These are phyloP conservation scores for Pisolithus microcarpus DNA, from an alignment of 768 basidiomycete genomes.

Conservation along the genomic window DNA sequence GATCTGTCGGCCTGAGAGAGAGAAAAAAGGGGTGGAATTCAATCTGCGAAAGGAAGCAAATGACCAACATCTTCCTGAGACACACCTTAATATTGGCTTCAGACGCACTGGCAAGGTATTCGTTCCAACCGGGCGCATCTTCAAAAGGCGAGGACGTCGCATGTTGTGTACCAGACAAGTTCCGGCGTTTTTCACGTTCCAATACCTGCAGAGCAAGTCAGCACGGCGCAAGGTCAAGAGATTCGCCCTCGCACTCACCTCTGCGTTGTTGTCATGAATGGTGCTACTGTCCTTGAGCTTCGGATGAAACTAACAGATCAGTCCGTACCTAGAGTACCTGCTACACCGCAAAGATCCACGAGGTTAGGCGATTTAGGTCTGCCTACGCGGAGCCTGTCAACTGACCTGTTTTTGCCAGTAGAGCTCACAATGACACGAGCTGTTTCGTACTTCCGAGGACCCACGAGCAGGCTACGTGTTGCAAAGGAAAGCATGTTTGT, in stretches of 20 bases:
- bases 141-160: slow-evolving; percentile 42
- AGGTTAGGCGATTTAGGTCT: too few relatives aligned
- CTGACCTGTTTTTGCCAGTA: not conserved
- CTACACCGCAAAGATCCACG: slow-evolving; percentile 5
- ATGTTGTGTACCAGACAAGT: slow-evolving; percentile 37
- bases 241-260: slow-evolving; percentile 26
- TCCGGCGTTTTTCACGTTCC: slow-evolving; percentile 48
- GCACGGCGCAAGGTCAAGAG: not conserved
- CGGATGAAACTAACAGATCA: not conserved
- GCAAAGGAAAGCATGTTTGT: not conserved
- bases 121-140: slow-evolving; percentile 69
- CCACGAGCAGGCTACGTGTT: not conserved
- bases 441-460: not conserved
- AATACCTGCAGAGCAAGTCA: slow-evolving; percentile 30
- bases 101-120: slow-evolving; percentile 52
- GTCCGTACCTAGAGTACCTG: slow-evolving; percentile 20
- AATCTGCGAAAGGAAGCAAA: not conserved
- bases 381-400: too few relatives aligned
- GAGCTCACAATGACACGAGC: not conserved
- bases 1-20: slow-evolving; percentile 20
- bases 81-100: slow-evolving; percentile 60
- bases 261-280: slow-evolving; percentile 53
- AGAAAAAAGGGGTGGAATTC: not conserved
- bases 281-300: slow-evolving; percentile 28
- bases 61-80: too few relatives aligned